Conservation (phyloP, 768 basidiomycete genomes). For the Agrocybe praecox region DNA sequence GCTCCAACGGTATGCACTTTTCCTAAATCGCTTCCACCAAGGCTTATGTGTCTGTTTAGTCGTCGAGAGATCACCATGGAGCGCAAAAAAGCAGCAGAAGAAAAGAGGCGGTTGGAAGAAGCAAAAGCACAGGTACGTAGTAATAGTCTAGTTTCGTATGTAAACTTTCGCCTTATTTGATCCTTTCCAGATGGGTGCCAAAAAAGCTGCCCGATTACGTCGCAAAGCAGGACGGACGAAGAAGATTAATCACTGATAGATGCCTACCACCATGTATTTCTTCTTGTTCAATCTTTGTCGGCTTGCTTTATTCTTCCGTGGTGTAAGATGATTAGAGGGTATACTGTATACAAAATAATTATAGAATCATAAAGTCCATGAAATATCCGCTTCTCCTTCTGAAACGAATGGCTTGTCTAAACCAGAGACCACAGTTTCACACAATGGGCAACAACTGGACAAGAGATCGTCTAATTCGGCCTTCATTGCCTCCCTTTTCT, state of each 20-base stretch:
- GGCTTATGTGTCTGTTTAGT: slow-evolving; percentile 26
- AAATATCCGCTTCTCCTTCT: slow-evolving; percentile 75
- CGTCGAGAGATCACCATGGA: slow-evolving; percentile 69
- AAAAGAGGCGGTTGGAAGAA: slow-evolving; percentile 67
- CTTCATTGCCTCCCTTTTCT: slow-evolving; percentile 72
- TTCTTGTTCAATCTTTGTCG: slow-evolving; percentile 9
- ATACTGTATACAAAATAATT: slow-evolving; percentile 10
- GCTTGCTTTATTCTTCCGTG: slow-evolving; percentile 9
- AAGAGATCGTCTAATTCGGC: slow-evolving; percentile 88
- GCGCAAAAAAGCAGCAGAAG: slow-evolving; percentile 74
- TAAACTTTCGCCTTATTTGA: slow-evolving; percentile 2
- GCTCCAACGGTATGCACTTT: slow-evolving; percentile 48
- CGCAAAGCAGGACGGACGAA: slow-evolving; percentile 77
- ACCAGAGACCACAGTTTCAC: slow-evolving; percentile 85
- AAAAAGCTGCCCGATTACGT: slow-evolving; percentile 72
- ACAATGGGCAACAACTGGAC: slow-evolving; percentile 89
- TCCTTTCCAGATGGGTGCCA: slow-evolving; percentile 70
- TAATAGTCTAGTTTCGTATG: slow-evolving; percentile 4
- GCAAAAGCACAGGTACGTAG: slow-evolving; percentile 58
- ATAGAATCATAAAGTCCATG: slow-evolving; percentile 64
- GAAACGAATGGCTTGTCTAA: slow-evolving; percentile 87
- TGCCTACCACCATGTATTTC: background rate
- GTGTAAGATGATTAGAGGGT: slow-evolving; percentile 14
- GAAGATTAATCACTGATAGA: slow-evolving; percentile 71
- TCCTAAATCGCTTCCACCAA: background rate